Conservation (phyloP, 2,329 filamentous ascomycete species). For the Microascus cirrosus region DNA sequence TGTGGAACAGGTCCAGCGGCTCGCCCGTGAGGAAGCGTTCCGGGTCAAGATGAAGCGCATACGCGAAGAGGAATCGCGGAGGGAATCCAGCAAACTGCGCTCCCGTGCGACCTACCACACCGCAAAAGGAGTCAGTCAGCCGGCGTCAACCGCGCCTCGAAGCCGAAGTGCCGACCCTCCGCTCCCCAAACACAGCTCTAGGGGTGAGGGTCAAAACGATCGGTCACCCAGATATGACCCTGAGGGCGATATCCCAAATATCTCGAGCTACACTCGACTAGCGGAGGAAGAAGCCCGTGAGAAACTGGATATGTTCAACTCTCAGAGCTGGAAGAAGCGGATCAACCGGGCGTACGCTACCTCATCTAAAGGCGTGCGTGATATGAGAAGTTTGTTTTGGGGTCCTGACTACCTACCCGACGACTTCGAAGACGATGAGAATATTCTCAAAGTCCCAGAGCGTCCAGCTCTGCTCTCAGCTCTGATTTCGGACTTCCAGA, state of each 20-base stretch:
- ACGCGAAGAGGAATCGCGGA: constrained; percentile 54
- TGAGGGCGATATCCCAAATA: constrained; percentile 42
- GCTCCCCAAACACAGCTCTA: constrained; percentile 14
- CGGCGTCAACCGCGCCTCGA: constrained; percentile 26
- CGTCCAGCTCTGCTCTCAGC: constrained; percentile 75
- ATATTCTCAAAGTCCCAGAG: constrained; percentile 73
- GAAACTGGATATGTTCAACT: constrained; percentile 68
- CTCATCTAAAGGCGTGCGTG: constrained; percentile 64
- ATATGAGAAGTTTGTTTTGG: constrained; percentile 71
- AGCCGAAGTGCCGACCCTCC: constrained; percentile 44
- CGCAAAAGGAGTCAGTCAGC: constrained; percentile 20
- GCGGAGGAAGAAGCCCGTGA: constrained; percentile 66
- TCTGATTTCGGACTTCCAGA: constrained; percentile 71
- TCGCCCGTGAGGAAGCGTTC: constrained; percentile 86
- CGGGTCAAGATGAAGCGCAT: constrained; percentile 77
- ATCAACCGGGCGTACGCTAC: constrained; percentile 67
- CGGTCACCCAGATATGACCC: constrained; percentile 60
- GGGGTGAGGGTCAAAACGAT: constrained; percentile 8
- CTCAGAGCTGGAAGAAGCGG: constrained; percentile 82
- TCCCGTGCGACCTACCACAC: constrained; percentile 40
- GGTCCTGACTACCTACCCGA: constrained; percentile 71
- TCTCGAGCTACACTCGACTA: constrained; percentile 42
- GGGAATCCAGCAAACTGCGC: constrained; percentile 38
- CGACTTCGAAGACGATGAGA: constrained; percentile 72
- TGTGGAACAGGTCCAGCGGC: constrained; percentile 78